Percentiles rank a stretch among this genome's conserved stretches.
Evolutionary conservation across 768 basidiomycete species (phyloP).

Genomic region (Exidia glandulosa): DNA sequence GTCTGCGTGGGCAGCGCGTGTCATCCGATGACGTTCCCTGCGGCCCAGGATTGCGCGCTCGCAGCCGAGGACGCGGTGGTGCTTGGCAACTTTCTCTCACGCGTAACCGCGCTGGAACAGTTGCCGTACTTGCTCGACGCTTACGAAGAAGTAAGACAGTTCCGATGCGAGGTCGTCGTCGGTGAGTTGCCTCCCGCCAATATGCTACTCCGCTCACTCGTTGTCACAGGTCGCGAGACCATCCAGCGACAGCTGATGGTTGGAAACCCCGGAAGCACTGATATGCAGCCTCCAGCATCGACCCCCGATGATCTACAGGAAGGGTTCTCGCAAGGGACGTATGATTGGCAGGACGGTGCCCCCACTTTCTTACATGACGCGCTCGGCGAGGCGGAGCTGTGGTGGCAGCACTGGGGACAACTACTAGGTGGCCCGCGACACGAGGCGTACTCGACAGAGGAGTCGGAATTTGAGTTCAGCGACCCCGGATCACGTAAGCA

Average conservation of each 20-base stretch:
- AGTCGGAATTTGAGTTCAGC: too few relatives aligned
- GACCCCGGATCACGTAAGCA: too few relatives aligned
- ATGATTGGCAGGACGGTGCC: not conserved
- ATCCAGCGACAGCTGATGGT: too few relatives aligned
- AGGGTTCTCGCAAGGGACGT: not conserved
- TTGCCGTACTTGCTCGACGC: slow-evolving; percentile 40
- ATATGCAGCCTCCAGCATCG: too few relatives aligned
- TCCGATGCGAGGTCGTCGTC: slow-evolving; percentile 32
- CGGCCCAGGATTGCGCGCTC: slow-evolving; percentile 45
- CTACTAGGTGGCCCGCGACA: not conserved
- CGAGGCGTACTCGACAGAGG: not conserved
- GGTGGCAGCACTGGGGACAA: not conserved
- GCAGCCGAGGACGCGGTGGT: slow-evolving; percentile 54
- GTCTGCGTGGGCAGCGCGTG: slow-evolving; percentile 52
- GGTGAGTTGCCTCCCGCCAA: too few relatives aligned
- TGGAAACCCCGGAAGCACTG: too few relatives aligned
- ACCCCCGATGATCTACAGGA: too few relatives aligned
- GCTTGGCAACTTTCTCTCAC: slow-evolving; percentile 47
- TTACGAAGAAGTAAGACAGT: slow-evolving; percentile 47
- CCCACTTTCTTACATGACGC: not conserved
- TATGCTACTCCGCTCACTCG: too few relatives aligned
- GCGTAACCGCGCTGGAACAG: slow-evolving; percentile 34
- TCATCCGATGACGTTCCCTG: slow-evolving; percentile 33
- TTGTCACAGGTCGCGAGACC: too few relatives aligned
- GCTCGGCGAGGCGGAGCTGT: not conserved